Evolutionary conservation across 176 grass and related monocot genomes (phyloP).

Genomic region (Hordeum vulgare): MorexV3_pseudomolecules_assembly NC_058520.1:100371062-100371561

Average conservation of each 20-base stretch:
- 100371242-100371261: not conserved
- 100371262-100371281: not conserved
- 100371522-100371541: not conserved
- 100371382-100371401: no score
- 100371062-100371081: conserved; percentile 20
- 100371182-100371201: not conserved
- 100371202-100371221: not conserved
- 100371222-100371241: not conserved
- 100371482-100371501: no score
- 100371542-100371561: not conserved
- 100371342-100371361: no score
- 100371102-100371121: conserved; percentile 1
- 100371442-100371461: no score
- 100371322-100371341: not conserved
- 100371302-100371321: not conserved
- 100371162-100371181: not conserved
- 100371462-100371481: no score
- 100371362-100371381: no score
- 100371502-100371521: not conserved
- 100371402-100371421: no score
- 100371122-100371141: not conserved
- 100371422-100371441: no score
- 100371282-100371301: not conserved
- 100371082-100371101: not conserved
- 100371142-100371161: not conserved